Evolutionary conservation across 2,329 filamentous ascomycete species (phyloP), one percentile per base, ranked within the genome.

Genomic region (Cladosporium sp.): DNA sequence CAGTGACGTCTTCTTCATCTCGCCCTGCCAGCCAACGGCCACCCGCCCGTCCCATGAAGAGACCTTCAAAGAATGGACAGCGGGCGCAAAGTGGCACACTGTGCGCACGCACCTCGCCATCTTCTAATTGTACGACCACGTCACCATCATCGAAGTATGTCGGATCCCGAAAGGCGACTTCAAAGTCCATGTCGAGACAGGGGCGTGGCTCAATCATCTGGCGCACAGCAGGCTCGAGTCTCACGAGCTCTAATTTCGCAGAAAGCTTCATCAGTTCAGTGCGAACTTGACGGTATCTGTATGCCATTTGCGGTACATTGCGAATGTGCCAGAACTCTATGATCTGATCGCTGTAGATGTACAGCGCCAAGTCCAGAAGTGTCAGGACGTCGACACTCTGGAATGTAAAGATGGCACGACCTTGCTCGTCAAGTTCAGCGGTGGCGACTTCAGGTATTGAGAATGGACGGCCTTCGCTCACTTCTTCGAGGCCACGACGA

Each of bases 41-140:
- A 35, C 79, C 78, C 7, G 93, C 88, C 38, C 89, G 84, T n/a
- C 93, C 93, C 59, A 88, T 78, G 67, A 96, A 97, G 38, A 98
- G 76, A 1, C 86, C 87, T 55, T 92, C 77, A 57, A 98, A 98
- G 75, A 96, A 98, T 0, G 89, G 90, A 59, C 91, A 96, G 57
- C 93, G 78, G 60, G 85, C 83, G 57, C 89, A 91, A 30, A 96
- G 67, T 3, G 97, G 68, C 4, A 83, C 76, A 56, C 88, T 92
- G 61, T 98, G 93, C 1, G 86, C 84, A 12, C 75, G 72, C 29
- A 90, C 71, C 48, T 77, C 72, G 22, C 84, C 84, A n/a, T 80
- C 79, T 52, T 87, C 82, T 9, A 97, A 76, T 57, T 95, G 84
- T 15, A 97, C 72, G 5, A 92, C 65, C 6, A 89, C 78, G 66